These are phyloP conservation scores for Tuber magnatum DNA, from an alignment of 495 filamentous ascomycete genomes.

Conservation along the genomic window DNA sequence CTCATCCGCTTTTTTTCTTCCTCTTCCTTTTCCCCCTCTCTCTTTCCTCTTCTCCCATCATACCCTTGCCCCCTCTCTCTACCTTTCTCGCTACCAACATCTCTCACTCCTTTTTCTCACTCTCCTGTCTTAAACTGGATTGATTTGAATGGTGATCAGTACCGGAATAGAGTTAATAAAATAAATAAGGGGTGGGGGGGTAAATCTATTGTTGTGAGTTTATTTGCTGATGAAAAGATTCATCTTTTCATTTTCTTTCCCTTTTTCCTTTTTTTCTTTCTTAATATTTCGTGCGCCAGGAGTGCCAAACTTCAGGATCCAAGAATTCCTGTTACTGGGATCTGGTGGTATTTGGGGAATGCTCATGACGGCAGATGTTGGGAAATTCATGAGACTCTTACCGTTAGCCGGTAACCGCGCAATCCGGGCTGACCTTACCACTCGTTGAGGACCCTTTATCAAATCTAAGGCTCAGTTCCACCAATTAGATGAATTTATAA, in stretches of 20 bases:
- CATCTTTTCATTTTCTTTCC: neutral
- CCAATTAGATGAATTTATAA: neutral
- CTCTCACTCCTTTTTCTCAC: neutral
- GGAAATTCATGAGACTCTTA: neutral
- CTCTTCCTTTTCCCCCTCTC: neutral
- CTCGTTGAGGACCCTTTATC: neutral
- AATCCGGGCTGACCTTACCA: neutral
- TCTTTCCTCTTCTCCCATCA: neutral
- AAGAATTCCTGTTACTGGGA: neutral
- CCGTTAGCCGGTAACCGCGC: slow-evolving; percentile 1
- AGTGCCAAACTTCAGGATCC: neutral
- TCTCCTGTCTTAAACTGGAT: neutral
- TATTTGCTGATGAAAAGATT: neutral
- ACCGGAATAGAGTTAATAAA: neutral
- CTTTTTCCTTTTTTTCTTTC: neutral
- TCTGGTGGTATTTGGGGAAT: neutral
- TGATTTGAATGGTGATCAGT: neutral
- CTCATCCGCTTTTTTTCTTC: slow-evolving; percentile 1
- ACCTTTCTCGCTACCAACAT: neutral
- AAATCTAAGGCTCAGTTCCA: neutral
- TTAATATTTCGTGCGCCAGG: neutral
- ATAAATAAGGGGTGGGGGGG: neutral
- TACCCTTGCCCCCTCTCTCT: neutral
- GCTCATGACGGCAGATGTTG: neutral
- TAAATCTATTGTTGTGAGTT: neutral